Evolutionary conservation across 805 yeast genomes (phyloP).

Genomic region (Wickerhamomyces ciferrii): DNA sequence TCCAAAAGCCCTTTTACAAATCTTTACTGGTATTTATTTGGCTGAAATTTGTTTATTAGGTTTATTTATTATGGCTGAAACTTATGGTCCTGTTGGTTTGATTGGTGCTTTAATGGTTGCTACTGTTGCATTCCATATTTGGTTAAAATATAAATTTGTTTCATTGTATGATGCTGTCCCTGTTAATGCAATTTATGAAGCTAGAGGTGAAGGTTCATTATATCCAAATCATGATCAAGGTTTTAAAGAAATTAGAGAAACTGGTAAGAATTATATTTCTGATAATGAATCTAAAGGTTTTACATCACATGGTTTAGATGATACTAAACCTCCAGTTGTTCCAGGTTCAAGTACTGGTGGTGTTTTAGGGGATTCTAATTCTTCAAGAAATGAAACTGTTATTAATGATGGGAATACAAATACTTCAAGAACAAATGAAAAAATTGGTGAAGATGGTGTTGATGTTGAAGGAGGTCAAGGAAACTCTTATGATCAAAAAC

Average conservation of each 20-base stretch:
- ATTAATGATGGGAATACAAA: conserved; percentile 21
- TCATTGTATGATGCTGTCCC: conserved; percentile 69
- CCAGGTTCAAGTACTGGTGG: conserved; percentile 24
- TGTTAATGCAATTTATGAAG: conserved; percentile 41
- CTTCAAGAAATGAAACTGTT: conserved; percentile 24
- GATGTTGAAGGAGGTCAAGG: conserved; percentile 8
- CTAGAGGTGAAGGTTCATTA: conserved; percentile 33
- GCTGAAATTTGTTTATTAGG: conserved; percentile 68
- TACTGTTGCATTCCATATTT: conserved; percentile 56
- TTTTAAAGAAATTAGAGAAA: conserved; percentile 43
- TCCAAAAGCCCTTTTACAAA: conserved; percentile 66
- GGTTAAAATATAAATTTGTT: conserved; percentile 51
- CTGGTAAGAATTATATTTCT: conserved; percentile 34
- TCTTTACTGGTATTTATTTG: conserved; percentile 66
- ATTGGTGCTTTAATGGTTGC: conserved; percentile 56
- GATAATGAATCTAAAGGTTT: conserved; percentile 21
- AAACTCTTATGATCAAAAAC: conserved; percentile 9
- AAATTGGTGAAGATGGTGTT: conserved; percentile 18
- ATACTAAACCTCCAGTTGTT: conserved; percentile 15
- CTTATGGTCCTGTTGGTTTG: conserved; percentile 73
- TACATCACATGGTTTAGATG: neutral
- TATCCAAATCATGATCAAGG: conserved; percentile 71
- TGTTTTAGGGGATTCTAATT: conserved; percentile 18
- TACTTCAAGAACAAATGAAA: conserved; percentile 1
- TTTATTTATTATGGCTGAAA: conserved; percentile 68